Evolutionary conservation across 2,329 filamentous ascomycete genomes (phyloP), one percentile per base, ranked within the genome.

Genomic region (Fusarium sp.): DNA sequence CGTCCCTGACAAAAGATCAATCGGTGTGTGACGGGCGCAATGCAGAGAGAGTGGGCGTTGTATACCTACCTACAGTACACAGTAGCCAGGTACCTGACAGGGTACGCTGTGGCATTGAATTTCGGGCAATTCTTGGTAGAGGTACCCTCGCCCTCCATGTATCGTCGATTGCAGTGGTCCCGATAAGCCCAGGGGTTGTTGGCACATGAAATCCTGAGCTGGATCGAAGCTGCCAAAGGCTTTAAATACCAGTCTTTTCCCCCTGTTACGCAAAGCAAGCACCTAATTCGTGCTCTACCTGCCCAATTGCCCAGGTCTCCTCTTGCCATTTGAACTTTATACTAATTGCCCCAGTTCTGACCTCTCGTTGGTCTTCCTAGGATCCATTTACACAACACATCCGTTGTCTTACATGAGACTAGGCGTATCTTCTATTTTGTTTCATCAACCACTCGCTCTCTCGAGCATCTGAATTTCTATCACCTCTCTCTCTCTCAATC

Each of bases 11-110:
- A 55, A 49, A 41, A 60, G 47, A 53, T 61, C 62, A 65, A 61
- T 62, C 66, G 63, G 66, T 64, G 65, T 63, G 53, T 53, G 54
- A 57, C 67, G 68, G 68, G 66, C 68, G 68, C 68, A 68, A 57
- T 48, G 42, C 37, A 55, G 42, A 33, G 61, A 55, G 42, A 33
- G 61, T 57, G 46, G 61, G 57, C 61, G 57, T 49, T 11, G 10
- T 31, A 13, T 11, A n/a, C n/a, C n/a, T n/a, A n/a, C n/a, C n/a
- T n/a, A n/a, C n/a, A n/a, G n/a, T n/a, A 31, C 29, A 33, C 6
- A 7, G 13, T 13, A 7, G 13, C 31, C 14, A 14, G 27, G 13
- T 33, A 33, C 31, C 31, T 33, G 57, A 42, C 39, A 58, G 53
- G 55, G 53, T 52, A 43, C 61, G 57, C 53, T 55, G 58, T 67